phyloP scores from a whole-genome alignment of 805 yeast species.

The Metschnikowia gelsemii region DNA sequence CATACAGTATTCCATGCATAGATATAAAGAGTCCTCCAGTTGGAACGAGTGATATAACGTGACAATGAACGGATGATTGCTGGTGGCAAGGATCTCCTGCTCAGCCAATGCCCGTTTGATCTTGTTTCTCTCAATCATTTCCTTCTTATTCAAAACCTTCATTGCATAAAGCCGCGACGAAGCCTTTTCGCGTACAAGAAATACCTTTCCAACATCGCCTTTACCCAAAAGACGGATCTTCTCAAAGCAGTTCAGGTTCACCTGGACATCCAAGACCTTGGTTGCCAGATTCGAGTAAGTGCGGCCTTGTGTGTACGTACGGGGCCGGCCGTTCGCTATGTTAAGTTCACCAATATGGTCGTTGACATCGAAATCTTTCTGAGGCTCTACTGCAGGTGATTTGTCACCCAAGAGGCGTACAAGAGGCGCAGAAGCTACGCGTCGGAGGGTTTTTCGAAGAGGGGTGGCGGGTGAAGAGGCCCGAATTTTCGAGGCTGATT shows the following conservation, averaged over 20 bases:
- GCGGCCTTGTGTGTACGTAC: constrained; percentile 47
- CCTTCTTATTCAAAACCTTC: constrained; percentile 86
- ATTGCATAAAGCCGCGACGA: constrained; percentile 81
- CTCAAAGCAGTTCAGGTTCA: constrained; percentile 83
- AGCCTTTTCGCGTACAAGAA: constrained; percentile 78
- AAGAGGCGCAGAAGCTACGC: constrained; percentile 86
- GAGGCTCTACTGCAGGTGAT: constrained; percentile 21
- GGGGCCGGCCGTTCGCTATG: constrained; percentile 33
- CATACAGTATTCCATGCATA: constrained; percentile 99
- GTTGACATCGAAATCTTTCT: constrained; percentile 43
- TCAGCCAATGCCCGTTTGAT: constrained; percentile 94
- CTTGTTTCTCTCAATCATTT: constrained; percentile 93
- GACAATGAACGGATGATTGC: constrained; percentile 96
- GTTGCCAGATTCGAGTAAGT: constrained; percentile 75
- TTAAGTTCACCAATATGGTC: constrained; percentile 47
- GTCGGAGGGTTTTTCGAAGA: constrained; percentile 49
- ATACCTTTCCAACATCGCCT: constrained; percentile 98
- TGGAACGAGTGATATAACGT: constrained; percentile 94
- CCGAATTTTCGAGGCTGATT: not conserved
- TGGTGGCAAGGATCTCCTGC: constrained; percentile 92
- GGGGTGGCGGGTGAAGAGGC: constrained; percentile 20
- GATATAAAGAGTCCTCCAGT: constrained; percentile 82
- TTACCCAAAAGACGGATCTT: constrained; percentile 88
- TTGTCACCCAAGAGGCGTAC: constrained; percentile 37
- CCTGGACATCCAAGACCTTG: constrained; percentile 73